phyloP scores from a whole-genome alignment of 2,329 filamentous ascomycete genomes.

The Calonectria multiphialidica region DNA sequence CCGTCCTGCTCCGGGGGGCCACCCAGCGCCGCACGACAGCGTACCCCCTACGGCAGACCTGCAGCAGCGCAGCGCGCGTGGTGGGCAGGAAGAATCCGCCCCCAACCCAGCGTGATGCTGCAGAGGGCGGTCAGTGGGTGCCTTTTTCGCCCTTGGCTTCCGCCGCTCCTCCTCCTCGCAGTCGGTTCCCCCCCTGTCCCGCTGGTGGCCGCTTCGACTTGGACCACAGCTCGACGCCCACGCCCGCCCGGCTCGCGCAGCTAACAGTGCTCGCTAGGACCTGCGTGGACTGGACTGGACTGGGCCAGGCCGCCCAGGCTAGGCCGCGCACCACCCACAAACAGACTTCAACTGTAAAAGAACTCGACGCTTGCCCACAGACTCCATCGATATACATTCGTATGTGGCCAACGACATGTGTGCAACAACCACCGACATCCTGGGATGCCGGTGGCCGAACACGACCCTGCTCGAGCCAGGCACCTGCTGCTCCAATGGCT shows the following conservation, averaged over 20 bases:
- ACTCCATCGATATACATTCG: not conserved
- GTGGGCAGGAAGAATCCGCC: slow-evolving; percentile 1
- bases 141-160: slow-evolving; percentile 10
- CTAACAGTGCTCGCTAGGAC: slow-evolving; percentile 17
- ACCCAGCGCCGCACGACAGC: slow-evolving; percentile 17
- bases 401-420: not conserved
- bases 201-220: slow-evolving; percentile 23
- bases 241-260: slow-evolving; percentile 19
- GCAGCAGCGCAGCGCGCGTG: slow-evolving; percentile 1
- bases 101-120: slow-evolving; percentile 10
- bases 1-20: not conserved
- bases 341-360: slow-evolving; percentile 2
- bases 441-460: slow-evolving; percentile 10
- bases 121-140: slow-evolving; percentile 6
- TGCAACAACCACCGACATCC: slow-evolving; percentile 1
- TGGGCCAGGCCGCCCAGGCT: slow-evolving; percentile 6
- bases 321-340: slow-evolving; percentile 2
- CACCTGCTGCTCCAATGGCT: not conserved
- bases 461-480: slow-evolving; percentile 13
- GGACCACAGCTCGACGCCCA: slow-evolving; percentile 21
- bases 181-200: slow-evolving; percentile 13
- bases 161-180: not conserved
- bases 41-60: slow-evolving; percentile 16
- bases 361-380: not conserved
- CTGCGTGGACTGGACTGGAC: slow-evolving; percentile 18